Base-by-base conservation (phyloP, 1,284 basidiomycete species). In the Acaromyces ingoldii region DNA sequence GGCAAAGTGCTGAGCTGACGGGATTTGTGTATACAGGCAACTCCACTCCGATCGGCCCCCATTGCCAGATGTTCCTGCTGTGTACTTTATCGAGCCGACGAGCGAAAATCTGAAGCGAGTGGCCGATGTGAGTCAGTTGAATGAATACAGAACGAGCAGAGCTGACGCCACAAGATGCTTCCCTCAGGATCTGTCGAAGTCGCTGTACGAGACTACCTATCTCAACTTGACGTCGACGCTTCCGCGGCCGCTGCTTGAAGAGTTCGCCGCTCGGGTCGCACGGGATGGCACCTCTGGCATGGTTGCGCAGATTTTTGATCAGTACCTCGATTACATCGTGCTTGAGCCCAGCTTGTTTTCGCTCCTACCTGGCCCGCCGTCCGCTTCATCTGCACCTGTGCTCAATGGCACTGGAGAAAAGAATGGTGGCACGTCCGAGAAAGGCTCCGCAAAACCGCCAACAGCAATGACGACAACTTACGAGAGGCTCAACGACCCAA, bases 271-370 rank as follows among this genome's bases (percentile, higher is more conserved):
- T 9, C 82, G 85, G 1, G 89, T 95, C 4, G 91, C 93, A 0
- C 81, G 84, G 43, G 88, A 89, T 67, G 86, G 87, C 0, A 89
- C 89, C 1, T 87, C 85, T 2, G 89, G 92, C 28, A 51, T 59
- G 15, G 61, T 75, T 1, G 60, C 63, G 50, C 67, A 72, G 40
- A 65, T 75, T 13, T 75, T 63, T 39, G 72, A 75, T 37, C 95
- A 99, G 78, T 96, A 96, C 75, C 82, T 99, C 28, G 93, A 95
- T 58, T 99, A 96, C 77, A 87, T 99, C 53, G 84, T 91, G 0
- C 92, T 95, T 30, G 93, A 92, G 2, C 85, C 89, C 1, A 89
- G 86, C n/a, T 80, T 98, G 15, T 99, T 98, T 78, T 95, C 91
- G 30, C 81, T 97, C 4, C 78, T 97, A 4, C 86, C 84, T 67